phyloP scores from a whole-genome alignment of 331 rosid species.

The Cucumis variabilis region DNA sequence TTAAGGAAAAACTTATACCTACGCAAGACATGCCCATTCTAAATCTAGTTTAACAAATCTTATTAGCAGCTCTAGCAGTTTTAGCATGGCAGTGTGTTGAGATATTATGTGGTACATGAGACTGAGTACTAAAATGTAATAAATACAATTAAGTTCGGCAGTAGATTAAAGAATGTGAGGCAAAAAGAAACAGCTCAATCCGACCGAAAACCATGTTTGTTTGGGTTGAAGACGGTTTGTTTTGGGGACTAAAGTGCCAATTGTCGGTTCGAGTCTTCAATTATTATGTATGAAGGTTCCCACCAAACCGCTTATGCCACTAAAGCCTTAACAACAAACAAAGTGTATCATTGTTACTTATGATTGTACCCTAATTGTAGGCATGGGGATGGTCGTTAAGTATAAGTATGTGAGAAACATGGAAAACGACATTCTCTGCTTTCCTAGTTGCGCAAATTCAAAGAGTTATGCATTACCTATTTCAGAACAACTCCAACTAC shows the following conservation, averaged over 20 bases:
- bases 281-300: no score
- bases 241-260: background rate
- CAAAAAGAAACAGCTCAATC: background rate
- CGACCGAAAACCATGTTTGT: background rate
- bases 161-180: background rate
- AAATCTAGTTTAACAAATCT: background rate
- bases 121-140: background rate
- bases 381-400: background rate
- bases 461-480: constrained; percentile 5
- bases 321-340: no score
- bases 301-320: background rate
- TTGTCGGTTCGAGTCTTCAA: background rate
- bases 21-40: background rate
- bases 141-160: background rate
- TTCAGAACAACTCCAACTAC: constrained; percentile 7
- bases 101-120: background rate
- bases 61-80: background rate
- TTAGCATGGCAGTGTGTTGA: background rate
- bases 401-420: background rate
- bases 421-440: background rate
- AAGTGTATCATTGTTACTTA: background rate
- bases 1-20: background rate
- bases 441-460: background rate
- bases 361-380: background rate
- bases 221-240: background rate